A percentile compares a stretch with the other conserved stretches of the same genome.
These are phyloP conservation scores for Atkinsonella hypoxylon DNA, from an alignment of 2,329 filamentous ascomycete species.

Conservation along the genomic window DNA sequence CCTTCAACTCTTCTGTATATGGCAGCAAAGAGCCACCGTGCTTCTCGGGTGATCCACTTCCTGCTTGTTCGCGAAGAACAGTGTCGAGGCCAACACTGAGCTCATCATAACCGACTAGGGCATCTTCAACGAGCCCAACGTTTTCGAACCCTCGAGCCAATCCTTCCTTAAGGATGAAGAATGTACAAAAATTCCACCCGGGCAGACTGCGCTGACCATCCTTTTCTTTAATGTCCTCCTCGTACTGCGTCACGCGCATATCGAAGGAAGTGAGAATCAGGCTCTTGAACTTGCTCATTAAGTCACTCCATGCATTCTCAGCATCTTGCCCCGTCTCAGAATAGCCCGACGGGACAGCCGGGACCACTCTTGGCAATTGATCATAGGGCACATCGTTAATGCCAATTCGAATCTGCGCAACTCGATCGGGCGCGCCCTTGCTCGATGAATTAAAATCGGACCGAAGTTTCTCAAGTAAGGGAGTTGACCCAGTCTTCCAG, in stretches of 20 bases:
- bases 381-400: constrained; percentile 58
- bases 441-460: constrained; percentile 72
- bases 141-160: constrained; percentile 90
- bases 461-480: constrained; percentile 78
- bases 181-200: constrained; percentile 98
- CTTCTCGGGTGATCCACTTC: constrained; percentile 45
- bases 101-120: constrained; percentile 88
- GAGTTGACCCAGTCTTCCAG: constrained; percentile 69
- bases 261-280: constrained; percentile 86
- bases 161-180: constrained; percentile 95
- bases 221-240: constrained; percentile 92
- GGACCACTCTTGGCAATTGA: constrained; percentile 48
- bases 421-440: constrained; percentile 62
- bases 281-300: constrained; percentile 76
- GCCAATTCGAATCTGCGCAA: constrained; percentile 75
- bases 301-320: constrained; percentile 70
- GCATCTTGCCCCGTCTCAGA: constrained; percentile 65
- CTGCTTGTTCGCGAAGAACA: constrained; percentile 62
- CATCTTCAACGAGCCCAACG: constrained; percentile 90
- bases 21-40: constrained; percentile 61
- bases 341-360: constrained; percentile 51
- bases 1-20: constrained; percentile 63
- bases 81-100: constrained; percentile 77
- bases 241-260: constrained; percentile 80
- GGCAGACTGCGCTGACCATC: constrained; percentile 77